Evolutionary conservation across 2,329 filamentous ascomycete genomes (phyloP), one percentile per base, ranked within the genome.

Genomic region (Colletotrichum lindemuthianum): DNA sequence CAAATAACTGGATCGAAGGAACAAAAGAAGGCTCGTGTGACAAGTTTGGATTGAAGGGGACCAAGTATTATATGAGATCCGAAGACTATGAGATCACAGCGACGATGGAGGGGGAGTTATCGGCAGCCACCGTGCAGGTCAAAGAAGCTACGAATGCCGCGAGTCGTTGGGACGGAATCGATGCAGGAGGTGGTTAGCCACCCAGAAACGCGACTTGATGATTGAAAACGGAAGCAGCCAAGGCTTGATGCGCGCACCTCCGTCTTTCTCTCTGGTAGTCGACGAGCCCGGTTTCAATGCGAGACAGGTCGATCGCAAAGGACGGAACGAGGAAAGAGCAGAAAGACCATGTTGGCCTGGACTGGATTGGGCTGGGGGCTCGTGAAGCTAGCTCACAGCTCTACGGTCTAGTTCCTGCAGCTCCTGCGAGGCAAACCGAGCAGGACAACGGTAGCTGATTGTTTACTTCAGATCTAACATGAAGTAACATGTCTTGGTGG

Each of bases 181-280:
- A 55, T 56, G 44, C 44, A 55, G 49, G 51, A 65, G 45, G 50
- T 50, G 45, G 45, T 39, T 55, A 50, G 61, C 45, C 57, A 61
- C 50, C 51, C 58, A 53, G 44, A 50, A 51, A 54, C 39, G 57
- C 44, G 37, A 61, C 39, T 15, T 41, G n/a, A 52, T 61, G 40
- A 41, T 65, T 60, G 63, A 65, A 65, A 65, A 65, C 63, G 63
- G 63, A 65, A 65, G 39, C 24, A 52, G 63, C 51, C 63, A 57
- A 61, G 63, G 47, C 58, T 49, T 45, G 24, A 65, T 61, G 58
- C 15, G 52, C 40, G 53, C 45, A 50, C 50, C 47, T 58, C 34
- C 33, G 47, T 47, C 58, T 65, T 64, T 57, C 58, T 61, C 43
- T 43, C 53, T 15, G 37, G 32, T 24, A 41, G 58, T 61, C 16